Evolutionary conservation across 2,329 filamentous ascomycete species (phyloP), one percentile per base, ranked within the genome.

Genomic region (Talaromyces sp.): DNA sequence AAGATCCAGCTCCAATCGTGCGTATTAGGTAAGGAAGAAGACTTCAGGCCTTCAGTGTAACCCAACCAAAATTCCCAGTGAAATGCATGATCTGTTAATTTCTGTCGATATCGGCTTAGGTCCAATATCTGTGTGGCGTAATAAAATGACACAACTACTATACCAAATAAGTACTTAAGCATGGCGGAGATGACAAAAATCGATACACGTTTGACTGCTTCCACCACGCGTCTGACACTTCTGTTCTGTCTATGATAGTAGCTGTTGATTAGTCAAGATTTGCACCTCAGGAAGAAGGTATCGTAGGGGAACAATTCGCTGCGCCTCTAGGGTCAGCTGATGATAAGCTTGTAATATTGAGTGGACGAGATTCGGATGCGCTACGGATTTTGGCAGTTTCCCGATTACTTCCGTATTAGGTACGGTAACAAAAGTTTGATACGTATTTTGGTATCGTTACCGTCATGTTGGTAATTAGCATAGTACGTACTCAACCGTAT

Each of bases 1-100:
- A 66, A 35, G 22, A 56, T 16, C 65, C 65, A 66, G 19, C 27
- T 37, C 41, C 35, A 59, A 19, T 59, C 8, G 39, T 45, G 9
- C 4, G 5, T 54, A 2, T 37, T n/a, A 19, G 31, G 50, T n/a
- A 35, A 35, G n/a, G 31, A 37, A 35, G 31, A 35, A 13, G 31
- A 37, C 13, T 19, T 37, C 10, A 37, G 13, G 16, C 16, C 31
- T 19, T 54, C 27, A 54, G 37, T 54, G 14, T 16, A 14, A 13
- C 22, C 19, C n/a, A 24, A 49, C 1, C 8, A 27, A 7, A 16
- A 6, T 6, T 50, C 8, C 47, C 50, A 54, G 27, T 19, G 50
- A n/a, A 19, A 11, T n/a, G 31, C 50, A 37, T 54, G 22, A 13
- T 54, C n/a, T 13, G 11, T 13, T 4, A 54, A 54, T 54, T 4